A percentile compares a stretch with the other conserved stretches of the same genome.
Evolutionary conservation across 2,329 filamentous ascomycete species (phyloP).

Genomic region (Xylaria sp.): DNA sequence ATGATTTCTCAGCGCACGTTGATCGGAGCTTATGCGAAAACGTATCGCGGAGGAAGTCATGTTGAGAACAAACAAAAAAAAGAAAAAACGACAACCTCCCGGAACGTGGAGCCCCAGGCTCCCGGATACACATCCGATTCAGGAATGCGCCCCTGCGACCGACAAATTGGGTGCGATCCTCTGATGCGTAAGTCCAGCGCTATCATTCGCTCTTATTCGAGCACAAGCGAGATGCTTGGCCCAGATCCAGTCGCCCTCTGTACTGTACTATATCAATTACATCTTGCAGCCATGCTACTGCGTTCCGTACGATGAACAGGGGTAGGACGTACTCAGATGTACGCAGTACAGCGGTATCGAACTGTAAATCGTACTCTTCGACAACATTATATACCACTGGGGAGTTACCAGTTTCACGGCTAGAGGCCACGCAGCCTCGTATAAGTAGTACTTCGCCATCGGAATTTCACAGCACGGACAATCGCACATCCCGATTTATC

Average conservation of each 20-base stretch:
- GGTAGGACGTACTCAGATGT: slow-evolving; percentile 27
- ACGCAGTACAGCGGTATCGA: slow-evolving; percentile 1
- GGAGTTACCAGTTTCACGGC: slow-evolving; percentile 1
- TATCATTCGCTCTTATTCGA: slow-evolving; percentile 23
- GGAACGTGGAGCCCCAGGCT: slow-evolving; percentile 34
- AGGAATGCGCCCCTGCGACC: slow-evolving; percentile 36
- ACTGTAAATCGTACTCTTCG: background rate
- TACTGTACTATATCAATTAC: slow-evolving; percentile 35
- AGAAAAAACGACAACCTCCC: slow-evolving; percentile 7
- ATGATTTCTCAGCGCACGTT: slow-evolving; percentile 12
- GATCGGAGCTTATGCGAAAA: slow-evolving; percentile 26
- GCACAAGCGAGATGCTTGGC: slow-evolving; percentile 40
- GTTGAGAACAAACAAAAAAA: slow-evolving; percentile 12
- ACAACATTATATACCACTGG: background rate
- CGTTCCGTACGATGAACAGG: slow-evolving; percentile 28
- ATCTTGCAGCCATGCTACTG: slow-evolving; percentile 35
- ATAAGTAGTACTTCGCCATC: slow-evolving; percentile 5
- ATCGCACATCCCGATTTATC: slow-evolving; percentile 12
- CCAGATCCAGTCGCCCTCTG: slow-evolving; percentile 38
- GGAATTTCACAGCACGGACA: slow-evolving; percentile 20
- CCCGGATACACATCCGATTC: slow-evolving; percentile 41
- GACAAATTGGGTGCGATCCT: slow-evolving; percentile 30
- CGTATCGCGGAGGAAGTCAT: slow-evolving; percentile 18
- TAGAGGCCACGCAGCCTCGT: slow-evolving; percentile 16
- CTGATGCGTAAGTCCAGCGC: slow-evolving; percentile 24